Base-by-base conservation (phyloP, 108 stramenopile genomes). In the Cyclotella cryptica region DNA sequence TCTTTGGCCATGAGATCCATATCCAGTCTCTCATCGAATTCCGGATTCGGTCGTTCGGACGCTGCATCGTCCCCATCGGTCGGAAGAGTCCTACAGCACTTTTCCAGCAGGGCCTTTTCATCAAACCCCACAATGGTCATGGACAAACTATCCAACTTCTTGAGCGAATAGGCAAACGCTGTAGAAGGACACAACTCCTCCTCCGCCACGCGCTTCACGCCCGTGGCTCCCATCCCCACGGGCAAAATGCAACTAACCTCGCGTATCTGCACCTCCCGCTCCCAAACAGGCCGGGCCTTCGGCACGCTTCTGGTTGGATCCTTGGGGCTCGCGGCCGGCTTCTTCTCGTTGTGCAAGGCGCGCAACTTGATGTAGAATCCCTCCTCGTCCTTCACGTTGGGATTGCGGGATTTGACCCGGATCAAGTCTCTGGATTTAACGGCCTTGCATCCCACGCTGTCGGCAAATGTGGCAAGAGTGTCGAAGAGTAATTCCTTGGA, bases 1-100 rank as follows among this genome's bases (percentile, higher is more conserved):
- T 66, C 65, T 26, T 66, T 45, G 26, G 65, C 65, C 45, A 66
- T 45, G 7, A 66, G 26, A 35, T 66, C 65, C 65, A 66, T 66
- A 46, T 66, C 44, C 0, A 66, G 26, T 3, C 22, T 66, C 45
- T 45, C 10, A 46, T 66, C 65, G 45, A 46, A 66, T 1, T 45
- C 18, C 26, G 65, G 65, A 35, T 66, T 66, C 29, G 65, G 44
- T 14, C 15, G 26, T 24, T 24, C 8, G 11, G 21, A 19, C 14
- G 15, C 30, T n/a, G 12, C 40, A 35, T 41, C 18, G 14, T 63
- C 61, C 6, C 24, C 57, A 18, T 63, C 57, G 22, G 57, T 2
- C 17, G 61, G 65, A 6, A 47, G 43, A 26, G 21, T 26, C 9
- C 65, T 18, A 26, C 15, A 47, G 22, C 65, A 66, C 22, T 46